These are phyloP conservation scores for Geotrichum carabidarum DNA, from an alignment of 1,139 yeast species.

Conservation along the genomic window DNA sequence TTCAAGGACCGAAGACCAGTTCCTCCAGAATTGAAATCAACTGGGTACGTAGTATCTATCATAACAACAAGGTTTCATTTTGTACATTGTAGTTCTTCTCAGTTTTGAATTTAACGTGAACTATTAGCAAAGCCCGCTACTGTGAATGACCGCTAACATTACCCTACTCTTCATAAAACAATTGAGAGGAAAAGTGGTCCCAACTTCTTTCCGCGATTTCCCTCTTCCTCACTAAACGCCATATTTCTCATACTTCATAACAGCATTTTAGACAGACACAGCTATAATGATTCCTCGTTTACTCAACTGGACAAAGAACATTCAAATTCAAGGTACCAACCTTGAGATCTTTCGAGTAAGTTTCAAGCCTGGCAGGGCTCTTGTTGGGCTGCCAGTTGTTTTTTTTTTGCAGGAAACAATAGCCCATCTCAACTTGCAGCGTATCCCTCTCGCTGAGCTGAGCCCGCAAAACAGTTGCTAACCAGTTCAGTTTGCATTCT, in stretches of 20 bases:
- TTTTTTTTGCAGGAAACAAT: not conserved
- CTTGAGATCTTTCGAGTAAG: conserved; percentile 17
- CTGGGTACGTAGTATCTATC: too few species aligned
- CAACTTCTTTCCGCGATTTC: not conserved
- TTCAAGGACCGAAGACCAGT: too few species aligned
- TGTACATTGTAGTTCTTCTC: too few species aligned
- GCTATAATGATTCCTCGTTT: not conserved
- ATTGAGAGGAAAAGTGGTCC: not conserved
- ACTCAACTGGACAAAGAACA: conserved; percentile 7
- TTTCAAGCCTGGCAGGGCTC: not conserved
- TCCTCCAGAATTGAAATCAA: too few species aligned
- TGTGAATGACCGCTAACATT: too few species aligned
- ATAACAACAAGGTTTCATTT: too few species aligned
- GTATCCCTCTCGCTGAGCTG: not conserved
- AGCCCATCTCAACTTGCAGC: not conserved
- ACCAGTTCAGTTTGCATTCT: conserved; percentile 61
- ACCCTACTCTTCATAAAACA: not conserved
- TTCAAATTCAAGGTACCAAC: conserved; percentile 21
- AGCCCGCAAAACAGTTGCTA: not conserved
- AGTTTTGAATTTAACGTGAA: too few species aligned
- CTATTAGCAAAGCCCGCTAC: too few species aligned
- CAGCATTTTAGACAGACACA: too few species aligned
- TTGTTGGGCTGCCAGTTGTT: not conserved
- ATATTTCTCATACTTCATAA: not conserved
- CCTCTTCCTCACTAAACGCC: not conserved